phyloP scores from a whole-genome alignment of 257 asterid genomes.

The Primulina eburnea region DNA sequence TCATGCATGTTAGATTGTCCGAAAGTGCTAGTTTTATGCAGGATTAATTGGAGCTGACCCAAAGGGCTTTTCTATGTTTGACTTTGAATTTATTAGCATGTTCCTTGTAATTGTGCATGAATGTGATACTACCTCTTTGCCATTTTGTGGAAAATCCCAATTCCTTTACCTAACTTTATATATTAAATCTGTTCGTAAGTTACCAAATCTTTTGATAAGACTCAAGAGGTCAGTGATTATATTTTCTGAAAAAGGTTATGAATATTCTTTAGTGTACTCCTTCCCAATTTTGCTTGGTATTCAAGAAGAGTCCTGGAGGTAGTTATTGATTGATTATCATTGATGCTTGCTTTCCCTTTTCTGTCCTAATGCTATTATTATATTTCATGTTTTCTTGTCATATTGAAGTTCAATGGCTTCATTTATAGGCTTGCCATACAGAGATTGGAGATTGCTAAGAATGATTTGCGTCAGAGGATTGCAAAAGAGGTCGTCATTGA shows the following conservation, averaged over 20 bases:
- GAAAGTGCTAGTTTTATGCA: slow-evolving; percentile 1
- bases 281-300: background rate
- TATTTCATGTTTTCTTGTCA: slow-evolving; percentile 17
- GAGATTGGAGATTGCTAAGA: slow-evolving; percentile 84
- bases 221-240: background rate
- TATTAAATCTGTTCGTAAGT: background rate
- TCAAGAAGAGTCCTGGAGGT: slow-evolving; percentile 3
- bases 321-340: background rate
- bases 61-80: slow-evolving; percentile 12
- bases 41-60: background rate
- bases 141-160: slow-evolving; percentile 4
- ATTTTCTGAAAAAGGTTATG: background rate
- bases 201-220: background rate
- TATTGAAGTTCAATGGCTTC: slow-evolving; percentile 28
- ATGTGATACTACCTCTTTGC: slow-evolving; percentile 15
- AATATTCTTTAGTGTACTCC: background rate
- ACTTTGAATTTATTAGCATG: background rate
- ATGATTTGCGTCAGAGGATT: slow-evolving; percentile 86
- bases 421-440: slow-evolving; percentile 78
- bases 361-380: slow-evolving; percentile 7
- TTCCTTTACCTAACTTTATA: background rate
- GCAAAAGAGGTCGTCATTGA: slow-evolving; percentile 74
- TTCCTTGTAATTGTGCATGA: background rate
- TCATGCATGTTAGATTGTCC: background rate
- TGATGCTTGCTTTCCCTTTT: slow-evolving; percentile 14